Base-by-base conservation (phyloP, 1,284 basidiomycete genomes). In the Cystobasidiaceae sp. region DNA sequence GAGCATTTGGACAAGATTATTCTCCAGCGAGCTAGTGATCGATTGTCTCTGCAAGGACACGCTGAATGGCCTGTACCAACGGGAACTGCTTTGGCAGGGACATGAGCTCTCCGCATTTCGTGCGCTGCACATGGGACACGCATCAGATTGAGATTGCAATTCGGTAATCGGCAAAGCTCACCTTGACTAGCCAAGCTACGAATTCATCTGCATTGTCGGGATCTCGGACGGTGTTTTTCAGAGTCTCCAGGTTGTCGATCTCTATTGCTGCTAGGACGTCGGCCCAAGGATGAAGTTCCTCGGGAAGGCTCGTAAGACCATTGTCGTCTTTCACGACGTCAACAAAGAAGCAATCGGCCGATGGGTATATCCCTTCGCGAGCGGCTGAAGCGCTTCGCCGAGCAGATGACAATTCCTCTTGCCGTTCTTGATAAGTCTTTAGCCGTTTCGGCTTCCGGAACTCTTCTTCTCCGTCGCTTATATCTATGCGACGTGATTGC, bases 181-280 rank as follows among this genome's bases (percentile, higher is more conserved):
- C 30, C 49, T 28, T 19, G 37, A 51, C 30, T 9, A 51, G 30
- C 49, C 30, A 51, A 19, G 32, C 37, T 11, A 51, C 49, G n/a
- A 51, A 51, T 33, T 51, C 49, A 21, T 51, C 49, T 9, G 49
- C 49, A 51, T 51, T 51, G 7, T 51, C 49, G 11, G 49, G 30
- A 7, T 51, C 37, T n/a, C 49, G 27, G 8, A 51, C 23, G 23
- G 30, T 33, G 28, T 51, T n/a, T 33, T 21, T 28, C 11, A 51
- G 25, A 4, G 49, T 51, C 11, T 51, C 49, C 6, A 51, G 49
- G 23, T n/a, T 51, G 2, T 33, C 30, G 37, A 51, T 33, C 3
- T 51, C 49, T 28, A 33, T 33, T 21, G 49, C 49, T 51, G 32
- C 21, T 17, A 51, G 37, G 11, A 51, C 37, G 30, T 33, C 49